Conservation (phyloP, 371 early-diverging fungal species). For the Chytridiales sp. region DNA sequence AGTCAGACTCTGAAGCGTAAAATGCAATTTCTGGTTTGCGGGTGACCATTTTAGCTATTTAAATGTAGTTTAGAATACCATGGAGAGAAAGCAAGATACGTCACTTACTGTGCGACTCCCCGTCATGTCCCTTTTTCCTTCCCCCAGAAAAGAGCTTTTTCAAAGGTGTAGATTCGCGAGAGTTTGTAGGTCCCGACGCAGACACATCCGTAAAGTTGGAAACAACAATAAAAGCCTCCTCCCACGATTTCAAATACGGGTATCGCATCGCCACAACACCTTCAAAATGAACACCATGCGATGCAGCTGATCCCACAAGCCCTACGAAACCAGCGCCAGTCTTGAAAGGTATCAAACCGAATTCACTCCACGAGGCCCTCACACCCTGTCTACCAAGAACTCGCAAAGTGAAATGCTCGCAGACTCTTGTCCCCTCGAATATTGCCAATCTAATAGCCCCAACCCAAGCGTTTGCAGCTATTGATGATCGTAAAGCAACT, state of each 20-base stretch:
- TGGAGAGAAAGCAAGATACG: background rate
- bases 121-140: constrained; percentile 14
- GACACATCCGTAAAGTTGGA: constrained; percentile 20
- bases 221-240: constrained; percentile 35
- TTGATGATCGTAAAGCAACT: constrained; percentile 39
- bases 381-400: constrained; percentile 29
- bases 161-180: background rate
- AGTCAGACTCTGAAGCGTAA: constrained; percentile 30
- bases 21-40: constrained; percentile 20
- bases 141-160: constrained; percentile 13
- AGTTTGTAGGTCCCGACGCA: constrained; percentile 12
- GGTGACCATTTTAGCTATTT: background rate
- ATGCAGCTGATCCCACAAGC: background rate
- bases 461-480: constrained; percentile 46
- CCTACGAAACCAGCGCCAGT: constrained; percentile 23
- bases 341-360: constrained; percentile 34
- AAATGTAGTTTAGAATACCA: background rate
- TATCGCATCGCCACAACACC: constrained; percentile 33
- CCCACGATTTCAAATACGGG: constrained; percentile 35
- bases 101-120: background rate
- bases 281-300: constrained; percentile 33
- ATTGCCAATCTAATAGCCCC: constrained; percentile 42
- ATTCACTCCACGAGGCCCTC: constrained; percentile 30
- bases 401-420: constrained; percentile 36
- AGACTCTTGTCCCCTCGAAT: constrained; percentile 41